Base-by-base conservation (phyloP, 441 rosid species). In the Macaranga tanarius region DNA sequence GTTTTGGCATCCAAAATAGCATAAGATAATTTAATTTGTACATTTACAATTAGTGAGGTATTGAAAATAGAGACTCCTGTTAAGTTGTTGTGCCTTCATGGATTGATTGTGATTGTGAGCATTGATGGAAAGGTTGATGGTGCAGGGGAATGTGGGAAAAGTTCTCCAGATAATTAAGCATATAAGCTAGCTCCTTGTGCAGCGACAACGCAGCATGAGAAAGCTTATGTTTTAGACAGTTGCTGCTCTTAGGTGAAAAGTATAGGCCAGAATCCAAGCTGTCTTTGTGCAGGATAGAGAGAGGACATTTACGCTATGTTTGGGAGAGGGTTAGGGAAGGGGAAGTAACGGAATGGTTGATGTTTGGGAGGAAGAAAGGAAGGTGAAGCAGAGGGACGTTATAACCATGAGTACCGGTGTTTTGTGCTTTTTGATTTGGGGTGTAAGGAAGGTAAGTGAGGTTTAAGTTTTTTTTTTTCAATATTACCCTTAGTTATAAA, bases 251-350 rank as follows among this genome's bases (percentile, higher is more conserved):
- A 84, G 79, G 88, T 86, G 62, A 81, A 73, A 81, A 85, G 72
- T 20, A 83, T 83, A 5, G 87, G 89, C 40, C 84, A 84, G 70
- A 88, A 74, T 44, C 92, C 96, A 7, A 86, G 76, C 48, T 89
- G 96, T 75, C 86, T 92, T 50, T 92, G 97, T 20, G 92, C 94
- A n/a, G n/a, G n/a, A n/a, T n/a, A n/a, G n/a, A n/a, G n/a, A n/a
- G n/a, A n/a, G n/a, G n/a, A n/a, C n/a, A n/a, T n/a, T n/a, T n/a
- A n/a, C n/a, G n/a, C n/a, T n/a, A n/a, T n/a, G n/a, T n/a, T n/a
- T n/a, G n/a, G n/a, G n/a, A n/a, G n/a, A n/a, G n/a, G n/a, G n/a
- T n/a, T n/a, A n/a, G n/a, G n/a, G n/a, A n/a, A n/a, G n/a, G n/a
- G n/a, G n/a, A n/a, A n/a, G n/a, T n/a, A n/a, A n/a, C n/a, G n/a